Conservation (phyloP, 2,329 filamentous ascomycete genomes). For the Aspergillus neotritici region DNA sequence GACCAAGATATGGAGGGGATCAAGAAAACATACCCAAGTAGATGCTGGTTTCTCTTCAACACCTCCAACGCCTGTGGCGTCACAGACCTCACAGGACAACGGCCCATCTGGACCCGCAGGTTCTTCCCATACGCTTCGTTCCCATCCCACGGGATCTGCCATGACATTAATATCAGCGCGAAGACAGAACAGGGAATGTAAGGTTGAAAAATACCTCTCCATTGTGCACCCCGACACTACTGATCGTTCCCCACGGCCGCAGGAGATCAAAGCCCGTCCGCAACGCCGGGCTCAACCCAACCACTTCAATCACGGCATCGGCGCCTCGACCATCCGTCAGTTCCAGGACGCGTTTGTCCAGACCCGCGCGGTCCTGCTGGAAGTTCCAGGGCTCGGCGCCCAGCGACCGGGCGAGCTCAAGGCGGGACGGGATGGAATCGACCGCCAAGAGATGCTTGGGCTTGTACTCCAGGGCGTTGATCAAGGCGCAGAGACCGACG, state of each 20-base stretch:
- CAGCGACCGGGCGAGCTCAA: slow-evolving; percentile 65
- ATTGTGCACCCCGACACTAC: slow-evolving; percentile 71
- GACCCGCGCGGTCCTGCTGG: slow-evolving; percentile 56
- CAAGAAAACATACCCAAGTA: slow-evolving; percentile 52
- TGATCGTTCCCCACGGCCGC: slow-evolving; percentile 66
- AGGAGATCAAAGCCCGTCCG: slow-evolving; percentile 66
- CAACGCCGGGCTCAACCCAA: slow-evolving; percentile 63
- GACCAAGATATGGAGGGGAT: background rate
- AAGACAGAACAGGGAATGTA: background rate
- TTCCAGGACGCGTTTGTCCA: slow-evolving; percentile 65
- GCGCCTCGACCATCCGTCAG: slow-evolving; percentile 75
- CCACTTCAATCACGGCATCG: slow-evolving; percentile 76
- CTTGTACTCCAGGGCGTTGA: slow-evolving; percentile 68
- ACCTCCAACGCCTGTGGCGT: slow-evolving; percentile 61
- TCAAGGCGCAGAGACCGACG: slow-evolving; percentile 76
- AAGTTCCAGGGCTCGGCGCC: slow-evolving; percentile 84
- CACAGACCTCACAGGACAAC: slow-evolving; percentile 67
- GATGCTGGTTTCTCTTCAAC: slow-evolving; percentile 60
- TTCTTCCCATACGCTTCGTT: slow-evolving; percentile 64
- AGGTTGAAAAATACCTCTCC: slow-evolving; percentile 49
- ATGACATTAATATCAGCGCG: slow-evolving; percentile 17
- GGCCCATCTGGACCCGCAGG: slow-evolving; percentile 66
- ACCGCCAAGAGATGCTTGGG: slow-evolving; percentile 73
- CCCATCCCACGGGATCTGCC: slow-evolving; percentile 60
- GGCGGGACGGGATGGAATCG: slow-evolving; percentile 68